phyloP scores from a whole-genome alignment of 108 stramenopile species.

The Nannochloropsis oceanica region DNA sequence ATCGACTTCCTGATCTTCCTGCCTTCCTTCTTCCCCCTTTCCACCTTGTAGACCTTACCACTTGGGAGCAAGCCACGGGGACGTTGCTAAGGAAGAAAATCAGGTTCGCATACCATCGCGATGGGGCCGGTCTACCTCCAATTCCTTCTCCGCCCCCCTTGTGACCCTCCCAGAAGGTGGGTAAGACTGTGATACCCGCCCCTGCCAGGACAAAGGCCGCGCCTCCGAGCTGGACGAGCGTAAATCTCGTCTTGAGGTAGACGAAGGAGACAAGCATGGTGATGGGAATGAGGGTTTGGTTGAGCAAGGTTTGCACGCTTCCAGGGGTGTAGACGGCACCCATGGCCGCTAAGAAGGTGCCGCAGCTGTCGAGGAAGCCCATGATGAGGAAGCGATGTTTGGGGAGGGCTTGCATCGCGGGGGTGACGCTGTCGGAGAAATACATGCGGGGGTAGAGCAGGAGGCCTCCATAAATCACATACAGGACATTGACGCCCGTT shows the following conservation, averaged over 20 bases:
- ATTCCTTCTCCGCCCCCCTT: background rate
- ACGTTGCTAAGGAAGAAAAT: background rate
- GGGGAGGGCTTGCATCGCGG: background rate
- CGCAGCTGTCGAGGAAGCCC: slow-evolving; percentile 7
- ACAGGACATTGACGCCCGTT: slow-evolving; percentile 4
- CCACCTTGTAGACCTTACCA: background rate
- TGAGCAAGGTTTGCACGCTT: slow-evolving; percentile 6
- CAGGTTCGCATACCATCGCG: background rate
- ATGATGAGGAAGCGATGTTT: slow-evolving; percentile 1
- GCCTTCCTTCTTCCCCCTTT: too few species aligned
- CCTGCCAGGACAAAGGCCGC: slow-evolving; percentile 7
- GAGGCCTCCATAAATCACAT: slow-evolving; percentile 6
- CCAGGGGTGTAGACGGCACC: slow-evolving; percentile 9
- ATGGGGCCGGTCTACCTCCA: background rate
- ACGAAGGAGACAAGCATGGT: background rate
- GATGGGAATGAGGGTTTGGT: slow-evolving; percentile 11
- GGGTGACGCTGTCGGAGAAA: background rate
- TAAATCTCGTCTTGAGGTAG: background rate
- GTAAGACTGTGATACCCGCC: background rate
- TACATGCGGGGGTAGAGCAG: background rate
- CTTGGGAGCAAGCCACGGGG: background rate
- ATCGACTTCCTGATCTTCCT: too few species aligned
- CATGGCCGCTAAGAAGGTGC: slow-evolving; percentile 9
- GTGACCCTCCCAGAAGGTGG: background rate
- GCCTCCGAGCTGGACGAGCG: background rate